These are phyloP conservation scores for Verticillium longisporum DNA, from an alignment of 2,329 filamentous ascomycete species.

Conservation along the genomic window DNA sequence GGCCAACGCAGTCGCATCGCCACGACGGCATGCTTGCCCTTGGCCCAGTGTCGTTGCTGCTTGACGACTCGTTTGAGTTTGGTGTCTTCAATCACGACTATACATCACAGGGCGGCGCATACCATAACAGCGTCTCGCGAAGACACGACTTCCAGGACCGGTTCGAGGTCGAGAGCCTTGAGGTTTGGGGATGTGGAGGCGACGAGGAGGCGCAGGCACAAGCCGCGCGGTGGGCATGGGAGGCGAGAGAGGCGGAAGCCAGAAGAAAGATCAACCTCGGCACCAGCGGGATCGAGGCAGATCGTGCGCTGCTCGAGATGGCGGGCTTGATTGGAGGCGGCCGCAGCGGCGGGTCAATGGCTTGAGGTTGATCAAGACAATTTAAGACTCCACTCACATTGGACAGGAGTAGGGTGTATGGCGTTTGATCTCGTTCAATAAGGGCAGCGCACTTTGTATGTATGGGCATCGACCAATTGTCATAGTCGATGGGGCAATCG, in stretches of 20 bases:
- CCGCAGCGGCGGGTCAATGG: slow-evolving; percentile 69
- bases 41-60: slow-evolving; percentile 59
- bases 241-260: slow-evolving; percentile 77
- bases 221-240: slow-evolving; percentile 74
- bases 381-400: neutral
- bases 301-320: slow-evolving; percentile 77
- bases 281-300: slow-evolving; percentile 68
- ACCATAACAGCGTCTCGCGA: slow-evolving; percentile 49
- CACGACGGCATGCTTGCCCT: slow-evolving; percentile 40
- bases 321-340: slow-evolving; percentile 69
- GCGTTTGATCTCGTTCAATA: neutral
- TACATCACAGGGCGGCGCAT: slow-evolving; percentile 58
- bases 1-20: slow-evolving; percentile 36
- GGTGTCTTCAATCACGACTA: slow-evolving; percentile 67
- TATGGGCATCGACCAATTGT: too few relatives aligned
- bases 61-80: slow-evolving; percentile 70
- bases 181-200: slow-evolving; percentile 75
- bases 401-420: neutral
- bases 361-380: slow-evolving; percentile 18
- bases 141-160: slow-evolving; percentile 62
- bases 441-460: too few relatives aligned
- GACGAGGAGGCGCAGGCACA: slow-evolving; percentile 70
- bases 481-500: too few relatives aligned
- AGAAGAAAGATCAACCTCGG: slow-evolving; percentile 72
- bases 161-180: slow-evolving; percentile 65